Base-by-base conservation (phyloP, 2,329 filamentous ascomycete genomes). In the Microdochium trichocladiopsis region DNA sequence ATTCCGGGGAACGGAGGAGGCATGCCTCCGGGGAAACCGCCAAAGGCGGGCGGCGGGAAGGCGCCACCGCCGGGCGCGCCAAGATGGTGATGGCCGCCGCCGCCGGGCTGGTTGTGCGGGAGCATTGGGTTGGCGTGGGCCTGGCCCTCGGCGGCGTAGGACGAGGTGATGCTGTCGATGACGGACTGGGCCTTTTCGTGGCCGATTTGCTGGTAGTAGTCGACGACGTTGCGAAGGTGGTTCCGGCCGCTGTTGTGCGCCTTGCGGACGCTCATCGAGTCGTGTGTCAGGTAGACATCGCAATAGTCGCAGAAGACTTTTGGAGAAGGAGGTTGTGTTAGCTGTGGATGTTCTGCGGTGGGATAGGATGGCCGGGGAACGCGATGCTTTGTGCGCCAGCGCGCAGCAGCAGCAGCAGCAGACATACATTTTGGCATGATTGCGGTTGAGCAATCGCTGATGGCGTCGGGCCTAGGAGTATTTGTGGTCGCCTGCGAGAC, bases 281-380 rank as follows among this genome's bases (percentile, higher is more conserved):
- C 94, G 81, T 99, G 94, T 61, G 94, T 99, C 63, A 99, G 88
- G 81, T 99, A 99, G 72, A 99, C 94, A 87, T 99, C 94, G 82
- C 94, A 99, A 74, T 99, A 99, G 72, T 99, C 94, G 80, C 92
- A 90, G 71, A 89, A 89, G 81, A 88, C 86, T 90, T 66, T 50
- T 45, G 64, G 6, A 37, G 52, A 28, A 53, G 24, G 22, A 41
- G 37, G 45, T 47, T 60, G 49, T 50, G 23, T 21, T 51, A 47
- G 48, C 48, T 55, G n/a, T n/a, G 49, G 51, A 54, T 47, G 24
- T 47, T 58, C 57, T 63, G 63, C 57, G 53, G 58, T 59, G 33
- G 31, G 28, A 41, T 11, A 18, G 47, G 16, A 21, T 45, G 23
- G 16, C 18, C 28, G 48, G 18, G 48, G 50, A 22, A 28, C 31